Base-by-base conservation (phyloP, 768 basidiomycete genomes). In the Boletus sp. region DNA sequence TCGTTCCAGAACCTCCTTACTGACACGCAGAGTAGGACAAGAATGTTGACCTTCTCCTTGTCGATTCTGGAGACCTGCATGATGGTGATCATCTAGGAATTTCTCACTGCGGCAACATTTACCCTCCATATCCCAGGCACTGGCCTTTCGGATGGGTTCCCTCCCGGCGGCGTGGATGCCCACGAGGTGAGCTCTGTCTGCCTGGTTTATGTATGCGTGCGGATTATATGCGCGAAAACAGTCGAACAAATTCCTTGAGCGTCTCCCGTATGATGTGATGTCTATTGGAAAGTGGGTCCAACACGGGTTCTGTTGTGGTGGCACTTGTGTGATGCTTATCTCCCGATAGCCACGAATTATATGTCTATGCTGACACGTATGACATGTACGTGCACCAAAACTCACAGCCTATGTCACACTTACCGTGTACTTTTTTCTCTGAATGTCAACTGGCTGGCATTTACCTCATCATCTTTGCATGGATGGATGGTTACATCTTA, bases 21-120 rank as follows among this genome's bases (percentile, higher is more conserved):
- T 56, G 7, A 61, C 43, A 35, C 21, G 41, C 30, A 23, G 25
- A 23, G 4, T 54, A 85, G 77, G 69, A 83, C 58, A 83, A 83
- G 51, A 84, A 88, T 37, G 89, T 91, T 25, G 93, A 95, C 68
- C 79, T 95, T 2, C 76, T 96, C 14, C 74, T 96, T 15, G 82
- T 94, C 17, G 90, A 93, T 62, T 83, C 85, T 50, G 91, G 87
- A n/a, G 87, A 89, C 64, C 61, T 88, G 47, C 88, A 89, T 54
- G 87, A 89, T 63, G 86, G 87, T 72, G 54, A 45, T 19, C 2
- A 15, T 14, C 21, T 19, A 30, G 35, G 50, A 35, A 29, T 49
- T 7, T 43, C 35, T 47, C 32, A 34, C 29, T 21, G 4, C 2
- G 17, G 32, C 27, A 23, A 9, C 8, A 17, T 19, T 53, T 17